These are phyloP conservation scores for Sporothrix schenckii DNA, from an alignment of 2,329 filamentous ascomycete genomes.

Conservation along the genomic window DNA sequence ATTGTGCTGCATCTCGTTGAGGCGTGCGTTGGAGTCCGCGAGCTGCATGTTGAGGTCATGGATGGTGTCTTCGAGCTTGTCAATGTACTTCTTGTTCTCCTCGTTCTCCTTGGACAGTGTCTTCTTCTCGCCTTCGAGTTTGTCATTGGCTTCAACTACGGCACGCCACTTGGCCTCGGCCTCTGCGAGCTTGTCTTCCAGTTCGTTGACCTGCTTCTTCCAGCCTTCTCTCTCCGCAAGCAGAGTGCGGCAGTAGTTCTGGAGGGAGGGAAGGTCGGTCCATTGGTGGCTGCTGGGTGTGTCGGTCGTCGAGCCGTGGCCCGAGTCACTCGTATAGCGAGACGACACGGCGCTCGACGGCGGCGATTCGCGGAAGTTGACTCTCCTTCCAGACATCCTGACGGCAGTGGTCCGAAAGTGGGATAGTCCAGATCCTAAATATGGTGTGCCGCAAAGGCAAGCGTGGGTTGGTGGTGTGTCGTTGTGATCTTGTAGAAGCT, in stretches of 20 bases:
- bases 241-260: constrained; percentile 38
- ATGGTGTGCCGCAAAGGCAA: constrained; percentile 12
- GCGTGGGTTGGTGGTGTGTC: background rate
- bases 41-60: constrained; percentile 37
- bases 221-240: constrained; percentile 38
- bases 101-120: constrained; percentile 33
- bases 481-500: background rate
- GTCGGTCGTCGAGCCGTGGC: constrained; percentile 43
- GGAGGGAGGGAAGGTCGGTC: constrained; percentile 39
- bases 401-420: background rate
- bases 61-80: constrained; percentile 35
- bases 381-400: constrained; percentile 39
- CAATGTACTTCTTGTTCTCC: constrained; percentile 31
- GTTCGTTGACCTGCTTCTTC: constrained; percentile 37
- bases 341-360: constrained; percentile 40
- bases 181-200: constrained; percentile 38
- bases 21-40: constrained; percentile 37
- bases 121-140: constrained; percentile 40
- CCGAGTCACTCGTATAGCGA: constrained; percentile 43
- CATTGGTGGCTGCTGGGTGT: constrained; percentile 33
- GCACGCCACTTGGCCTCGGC: constrained; percentile 36
- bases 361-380: constrained; percentile 43
- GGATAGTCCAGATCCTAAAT: constrained; percentile 7
- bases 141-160: constrained; percentile 39
- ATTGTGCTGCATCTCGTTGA: constrained; percentile 38